Percentiles rank a stretch among this genome's conserved stretches.
Evolutionary conservation across 371 early-diverging fungal genomes (phyloP).

Genomic region (Mucor saturninus): DNA sequence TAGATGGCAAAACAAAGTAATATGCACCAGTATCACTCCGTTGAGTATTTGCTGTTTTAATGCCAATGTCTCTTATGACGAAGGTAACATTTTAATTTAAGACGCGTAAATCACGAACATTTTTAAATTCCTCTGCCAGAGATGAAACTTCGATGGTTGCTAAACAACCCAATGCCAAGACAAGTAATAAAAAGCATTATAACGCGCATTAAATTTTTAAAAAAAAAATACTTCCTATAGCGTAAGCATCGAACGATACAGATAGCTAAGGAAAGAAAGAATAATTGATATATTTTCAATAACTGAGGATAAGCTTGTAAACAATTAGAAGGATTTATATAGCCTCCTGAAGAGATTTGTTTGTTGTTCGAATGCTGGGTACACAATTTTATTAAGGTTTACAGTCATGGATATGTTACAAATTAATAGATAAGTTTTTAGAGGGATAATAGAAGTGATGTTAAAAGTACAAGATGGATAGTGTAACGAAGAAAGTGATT

Average conservation of each 20-base stretch:
- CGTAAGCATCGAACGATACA: too few relatives aligned
- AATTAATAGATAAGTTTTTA: not conserved
- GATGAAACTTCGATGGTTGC: not conserved
- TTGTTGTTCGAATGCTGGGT: too few relatives aligned
- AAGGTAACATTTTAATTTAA: conserved; percentile 66
- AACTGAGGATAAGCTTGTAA: too few relatives aligned
- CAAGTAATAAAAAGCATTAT: not conserved
- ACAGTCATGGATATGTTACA: not conserved
- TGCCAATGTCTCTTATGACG: conserved; percentile 62
- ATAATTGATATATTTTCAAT: too few relatives aligned
- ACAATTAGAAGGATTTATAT: too few relatives aligned
- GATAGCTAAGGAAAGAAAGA: too few relatives aligned
- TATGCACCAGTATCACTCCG: conserved; percentile 18
- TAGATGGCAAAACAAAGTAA: not conserved
- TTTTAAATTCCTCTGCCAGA: conserved; percentile 44
- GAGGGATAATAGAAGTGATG: not conserved
- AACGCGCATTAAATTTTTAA: too few relatives aligned
- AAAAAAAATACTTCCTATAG: too few relatives aligned
- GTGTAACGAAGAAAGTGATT: not conserved
- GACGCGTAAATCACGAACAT: conserved; percentile 61
- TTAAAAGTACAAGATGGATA: conserved; percentile 11
- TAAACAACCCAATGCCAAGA: not conserved
- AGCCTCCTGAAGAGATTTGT: too few relatives aligned
- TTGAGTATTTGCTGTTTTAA: conserved; percentile 55
- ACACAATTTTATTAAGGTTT: too few relatives aligned